Conservation (phyloP, 495 filamentous ascomycete genomes). For the Trichoderma parareesei region DNA sequence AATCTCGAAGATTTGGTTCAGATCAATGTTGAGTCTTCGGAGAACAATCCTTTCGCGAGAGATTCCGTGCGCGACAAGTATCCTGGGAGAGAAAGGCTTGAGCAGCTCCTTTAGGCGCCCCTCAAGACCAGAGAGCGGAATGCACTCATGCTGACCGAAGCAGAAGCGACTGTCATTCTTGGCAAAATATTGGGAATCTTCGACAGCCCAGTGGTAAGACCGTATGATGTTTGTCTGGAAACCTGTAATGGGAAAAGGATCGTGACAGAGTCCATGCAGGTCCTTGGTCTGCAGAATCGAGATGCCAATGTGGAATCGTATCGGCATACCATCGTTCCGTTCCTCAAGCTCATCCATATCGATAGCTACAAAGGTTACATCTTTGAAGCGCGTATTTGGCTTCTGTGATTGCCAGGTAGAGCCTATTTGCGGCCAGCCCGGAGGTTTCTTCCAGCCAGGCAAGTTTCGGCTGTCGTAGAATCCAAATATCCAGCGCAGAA, state of each 20-base stretch:
- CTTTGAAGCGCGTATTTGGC: neutral
- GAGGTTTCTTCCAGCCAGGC: neutral
- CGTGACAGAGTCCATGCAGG: neutral
- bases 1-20: neutral
- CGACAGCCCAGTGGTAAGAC: neutral
- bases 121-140: neutral
- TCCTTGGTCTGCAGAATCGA: neutral
- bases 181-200: neutral
- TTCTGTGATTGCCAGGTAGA: neutral
- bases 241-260: neutral
- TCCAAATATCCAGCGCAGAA: neutral
- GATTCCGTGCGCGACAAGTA: neutral
- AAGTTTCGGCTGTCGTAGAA: neutral
- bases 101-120: neutral
- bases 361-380: neutral
- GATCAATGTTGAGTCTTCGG: slow-evolving; percentile 4
- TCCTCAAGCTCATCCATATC: slow-evolving; percentile 7
- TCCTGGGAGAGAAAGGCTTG: neutral
- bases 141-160: neutral
- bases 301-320: slow-evolving; percentile 8
- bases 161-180: neutral
- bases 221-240: neutral
- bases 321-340: neutral
- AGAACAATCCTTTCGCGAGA: slow-evolving; percentile 9
- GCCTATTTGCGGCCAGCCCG: neutral